These are phyloP conservation scores for Flueggea neowawraea DNA, from an alignment of 441 rosid species.

Conservation along the genomic window DNA sequence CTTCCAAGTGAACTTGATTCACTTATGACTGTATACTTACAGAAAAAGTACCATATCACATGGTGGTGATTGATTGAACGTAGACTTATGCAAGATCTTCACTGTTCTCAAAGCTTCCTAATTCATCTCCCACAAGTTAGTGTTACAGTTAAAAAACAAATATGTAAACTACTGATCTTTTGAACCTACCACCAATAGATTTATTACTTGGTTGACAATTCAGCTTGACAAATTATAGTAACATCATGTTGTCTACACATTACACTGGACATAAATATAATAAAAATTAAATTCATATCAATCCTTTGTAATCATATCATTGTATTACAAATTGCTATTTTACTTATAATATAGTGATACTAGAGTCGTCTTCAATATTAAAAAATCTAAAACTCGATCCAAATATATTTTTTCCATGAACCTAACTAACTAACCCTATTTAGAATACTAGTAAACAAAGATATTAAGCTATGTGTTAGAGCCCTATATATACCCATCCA, in stretches of 20 bases:
- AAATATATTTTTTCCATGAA: too few relatives aligned
- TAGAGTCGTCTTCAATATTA: too few relatives aligned
- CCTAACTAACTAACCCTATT: too few relatives aligned
- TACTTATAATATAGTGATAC: too few relatives aligned
- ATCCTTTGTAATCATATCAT: too few relatives aligned
- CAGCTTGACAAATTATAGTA: too few relatives aligned
- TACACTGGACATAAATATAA: too few relatives aligned
- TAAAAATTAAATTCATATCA: too few relatives aligned
- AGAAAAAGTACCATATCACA: slow-evolving; percentile 22
- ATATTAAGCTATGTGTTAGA: not conserved
- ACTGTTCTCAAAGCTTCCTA: slow-evolving; percentile 24
- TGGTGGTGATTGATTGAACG: slow-evolving; percentile 41
- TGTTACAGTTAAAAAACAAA: slow-evolving; percentile 3
- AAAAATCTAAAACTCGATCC: too few relatives aligned
- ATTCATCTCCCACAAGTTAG: slow-evolving; percentile 9
- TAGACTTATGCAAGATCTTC: slow-evolving; percentile 31
- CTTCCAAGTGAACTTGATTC: slow-evolving; percentile 23
- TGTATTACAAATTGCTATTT: too few relatives aligned
- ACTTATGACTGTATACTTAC: slow-evolving; percentile 4
- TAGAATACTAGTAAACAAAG: not conserved
- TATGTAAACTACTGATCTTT: slow-evolving; percentile 16
- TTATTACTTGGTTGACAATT: too few relatives aligned
- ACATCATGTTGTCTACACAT: too few relatives aligned
- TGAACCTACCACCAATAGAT: slow-evolving; percentile 5
- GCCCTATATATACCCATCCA: slow-evolving; percentile 40